These are phyloP conservation scores for Leishmania tarentolae DNA, from an alignment of 208 protist species.

Conservation along the genomic window DNA sequence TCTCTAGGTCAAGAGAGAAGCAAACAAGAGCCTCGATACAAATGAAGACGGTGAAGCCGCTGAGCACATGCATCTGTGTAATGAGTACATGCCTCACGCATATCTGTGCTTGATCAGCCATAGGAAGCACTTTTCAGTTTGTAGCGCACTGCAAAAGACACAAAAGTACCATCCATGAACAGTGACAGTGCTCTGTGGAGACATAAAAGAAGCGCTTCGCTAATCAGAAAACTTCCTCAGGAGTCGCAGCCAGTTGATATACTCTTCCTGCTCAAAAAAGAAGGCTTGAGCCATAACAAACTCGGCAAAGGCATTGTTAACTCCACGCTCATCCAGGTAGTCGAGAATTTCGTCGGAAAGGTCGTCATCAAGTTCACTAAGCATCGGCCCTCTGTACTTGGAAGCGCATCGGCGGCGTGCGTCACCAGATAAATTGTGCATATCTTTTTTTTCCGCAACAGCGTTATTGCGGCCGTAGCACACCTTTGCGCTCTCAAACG, in stretches of 20 bases:
- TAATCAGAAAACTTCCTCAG: slow-evolving; percentile 71
- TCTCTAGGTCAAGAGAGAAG: background rate
- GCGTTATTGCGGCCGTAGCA: slow-evolving; percentile 26
- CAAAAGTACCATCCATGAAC: slow-evolving; percentile 9
- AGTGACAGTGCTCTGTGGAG: background rate
- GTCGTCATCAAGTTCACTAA: slow-evolving; percentile 87
- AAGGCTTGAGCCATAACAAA: slow-evolving; percentile 85
- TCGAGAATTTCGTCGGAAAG: slow-evolving; percentile 87
- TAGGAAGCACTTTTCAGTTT: background rate
- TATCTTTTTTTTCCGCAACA: background rate
- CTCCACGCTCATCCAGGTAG: slow-evolving; percentile 85
- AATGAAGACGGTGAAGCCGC: background rate
- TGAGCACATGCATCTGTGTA: background rate
- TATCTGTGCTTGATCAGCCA: background rate
- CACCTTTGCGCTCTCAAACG: slow-evolving; percentile 50
- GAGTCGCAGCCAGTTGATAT: slow-evolving; percentile 77
- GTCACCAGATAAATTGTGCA: background rate
- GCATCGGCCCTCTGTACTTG: slow-evolving; percentile 76
- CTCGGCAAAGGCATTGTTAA: slow-evolving; percentile 89
- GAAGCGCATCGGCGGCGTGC: slow-evolving; percentile 36
- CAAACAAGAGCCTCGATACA: too few species aligned
- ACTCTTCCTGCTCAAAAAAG: slow-evolving; percentile 85
- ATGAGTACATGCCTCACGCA: background rate
- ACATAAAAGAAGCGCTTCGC: background rate
- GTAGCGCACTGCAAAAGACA: background rate